Evolutionary conservation across 495 filamentous ascomycete species (phyloP), one percentile per base, ranked within the genome.

Genomic region (Xylaria curta): DNA sequence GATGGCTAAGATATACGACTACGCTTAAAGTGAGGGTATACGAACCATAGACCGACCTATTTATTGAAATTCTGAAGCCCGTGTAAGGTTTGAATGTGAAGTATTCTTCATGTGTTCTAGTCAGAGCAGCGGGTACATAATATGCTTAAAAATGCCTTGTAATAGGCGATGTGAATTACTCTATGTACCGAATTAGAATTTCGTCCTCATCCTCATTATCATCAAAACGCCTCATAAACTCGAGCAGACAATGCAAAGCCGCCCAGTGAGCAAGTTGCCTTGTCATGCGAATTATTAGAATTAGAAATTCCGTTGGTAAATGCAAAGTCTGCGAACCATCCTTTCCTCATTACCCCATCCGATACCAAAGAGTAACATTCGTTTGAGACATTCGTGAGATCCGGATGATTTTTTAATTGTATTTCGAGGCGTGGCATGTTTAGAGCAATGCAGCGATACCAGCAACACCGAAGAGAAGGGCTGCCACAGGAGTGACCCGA

Each of bases 381-480:
- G 12, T 58, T 33, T 58, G 15, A 59, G 13, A 59, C 13, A 2
- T 54, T 54, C n/a, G 49, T 24, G n/a, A 24, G 51, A 54, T 26
- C 51, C 24, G 24, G 19, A n/a, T 8, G 36, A 7, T 36, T 36
- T 10, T 10, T 21, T 51, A 21, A 26, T 2, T 63, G 3, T 1
- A 49, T 65, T 6, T 36, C 38, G 38, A 42, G 38, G 15, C 42
- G 0, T 66, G 3, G 8, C 58, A n/a, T 47, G 8, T 64, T 76
- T 78, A 85, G 51, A 85, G 73, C 49, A 85, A 61, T 28, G 74
- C 78, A 12, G 79, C 72, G 19, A 82, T 72, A n/a, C 79, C 83
- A 10, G 83, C 69, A 21, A 82, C 31, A 19, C 82, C 83, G 21
- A 81, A 76, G 19, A 82, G 33, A 0, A 83, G 68, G 7, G 80